A percentile compares a stretch with the other conserved stretches of the same genome.
phyloP scores from a whole-genome alignment of 2,329 filamentous ascomycete genomes.

The Trichophyton mentagrophytes region DNA sequence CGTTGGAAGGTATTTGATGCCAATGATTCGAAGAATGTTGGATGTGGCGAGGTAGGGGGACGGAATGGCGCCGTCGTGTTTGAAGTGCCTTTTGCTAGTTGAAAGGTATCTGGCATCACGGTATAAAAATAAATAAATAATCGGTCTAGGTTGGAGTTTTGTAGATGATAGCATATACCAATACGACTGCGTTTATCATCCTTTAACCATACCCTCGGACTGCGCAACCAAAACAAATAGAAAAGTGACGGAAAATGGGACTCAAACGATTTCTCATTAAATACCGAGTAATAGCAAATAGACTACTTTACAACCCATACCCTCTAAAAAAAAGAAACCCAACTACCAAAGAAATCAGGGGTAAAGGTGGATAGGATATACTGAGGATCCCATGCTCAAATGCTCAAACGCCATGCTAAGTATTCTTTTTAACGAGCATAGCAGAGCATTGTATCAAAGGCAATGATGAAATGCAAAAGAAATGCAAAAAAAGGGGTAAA shows the following conservation, averaged over 20 bases:
- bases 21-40: conserved; percentile 24
- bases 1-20: conserved; percentile 52
- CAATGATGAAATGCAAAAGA: neutral
- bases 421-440: neutral
- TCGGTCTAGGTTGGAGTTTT: neutral
- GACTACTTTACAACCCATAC: neutral
- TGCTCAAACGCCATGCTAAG: neutral
- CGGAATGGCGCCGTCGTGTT: conserved; percentile 82
- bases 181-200: neutral
- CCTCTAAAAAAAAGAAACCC: neutral
- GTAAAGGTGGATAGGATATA: too few relatives aligned
- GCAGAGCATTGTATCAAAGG: neutral
- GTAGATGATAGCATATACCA: neutral
- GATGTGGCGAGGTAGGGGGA: conserved; percentile 33
- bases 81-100: conserved; percentile 49
- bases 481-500: neutral
- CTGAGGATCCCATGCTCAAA: neutral
- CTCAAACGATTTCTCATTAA: neutral
- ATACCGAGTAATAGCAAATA: neutral
- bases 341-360: neutral
- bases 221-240: too few relatives aligned
- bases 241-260: too few relatives aligned
- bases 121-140: neutral
- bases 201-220: too few relatives aligned
- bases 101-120: neutral